Percentiles rank a stretch among this genome's conserved stretches.
phyloP scores from a whole-genome alignment of 1,139 yeast genomes.

The Hansenula lynferdii region DNA sequence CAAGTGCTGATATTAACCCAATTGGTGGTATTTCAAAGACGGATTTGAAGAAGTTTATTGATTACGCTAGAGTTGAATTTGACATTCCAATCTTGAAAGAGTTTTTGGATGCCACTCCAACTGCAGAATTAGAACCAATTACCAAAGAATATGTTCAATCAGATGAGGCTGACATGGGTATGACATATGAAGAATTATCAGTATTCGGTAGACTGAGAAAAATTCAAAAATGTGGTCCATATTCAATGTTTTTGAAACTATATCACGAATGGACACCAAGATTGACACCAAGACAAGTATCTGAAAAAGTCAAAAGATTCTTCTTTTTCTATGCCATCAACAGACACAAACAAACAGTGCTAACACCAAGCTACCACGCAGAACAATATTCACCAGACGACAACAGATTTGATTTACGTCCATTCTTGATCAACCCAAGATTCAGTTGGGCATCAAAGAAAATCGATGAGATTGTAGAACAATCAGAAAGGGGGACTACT shows the following conservation, averaged over 20 bases:
- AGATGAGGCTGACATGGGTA: conserved; percentile 97
- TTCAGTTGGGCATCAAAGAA: conserved; percentile 88
- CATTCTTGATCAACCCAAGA: conserved; percentile 87
- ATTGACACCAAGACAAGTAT: conserved; percentile 76
- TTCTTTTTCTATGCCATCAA: conserved; percentile 92
- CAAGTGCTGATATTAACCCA: conserved; percentile 95
- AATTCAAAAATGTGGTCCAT: conserved; percentile 93
- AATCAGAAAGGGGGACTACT: conserved; percentile 35
- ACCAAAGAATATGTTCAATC: conserved; percentile 89
- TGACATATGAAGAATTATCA: conserved; percentile 91
- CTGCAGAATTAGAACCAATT: conserved; percentile 97
- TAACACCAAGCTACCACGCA: conserved; percentile 96
- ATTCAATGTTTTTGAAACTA: conserved; percentile 84
- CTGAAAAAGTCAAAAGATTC: conserved; percentile 87
- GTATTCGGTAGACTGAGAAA: conserved; percentile 90
- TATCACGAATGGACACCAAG: conserved; percentile 91
- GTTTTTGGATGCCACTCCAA: conserved; percentile 87
- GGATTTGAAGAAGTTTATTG: conserved; percentile 81
- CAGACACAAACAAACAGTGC: conserved; percentile 93
- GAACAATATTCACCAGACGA: conserved; percentile 98
- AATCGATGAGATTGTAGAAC: conserved; percentile 69
- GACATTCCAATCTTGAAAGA: conserved; percentile 72
- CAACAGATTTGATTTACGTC: conserved; percentile 91
- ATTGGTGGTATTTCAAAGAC: conserved; percentile 96
- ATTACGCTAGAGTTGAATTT: conserved; percentile 67